phyloP scores from a whole-genome alignment of 169 alveolate species.

The Eimeria maxima region DNA sequence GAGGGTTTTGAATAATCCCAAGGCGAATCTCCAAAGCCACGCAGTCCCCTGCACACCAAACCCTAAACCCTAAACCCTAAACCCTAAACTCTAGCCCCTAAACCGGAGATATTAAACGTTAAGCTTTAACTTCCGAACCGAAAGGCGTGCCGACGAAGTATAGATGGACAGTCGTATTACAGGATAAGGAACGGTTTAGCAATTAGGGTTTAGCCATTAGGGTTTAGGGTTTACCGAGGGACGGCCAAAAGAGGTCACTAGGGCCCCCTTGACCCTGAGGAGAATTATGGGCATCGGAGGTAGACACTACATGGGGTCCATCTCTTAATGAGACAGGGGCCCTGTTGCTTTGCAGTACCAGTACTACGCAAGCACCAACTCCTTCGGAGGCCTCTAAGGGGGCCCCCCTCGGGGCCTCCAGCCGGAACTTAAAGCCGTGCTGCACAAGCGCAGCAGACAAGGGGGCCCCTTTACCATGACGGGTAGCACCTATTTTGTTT shows the following conservation, averaged over 20 bases:
- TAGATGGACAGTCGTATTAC: background rate
- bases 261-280: slow-evolving; percentile 1
- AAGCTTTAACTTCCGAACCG: background rate
- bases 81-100: background rate
- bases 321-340: slow-evolving; percentile 19
- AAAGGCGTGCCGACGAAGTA: background rate
- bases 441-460: background rate
- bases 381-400: slow-evolving; percentile 37
- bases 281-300: background rate
- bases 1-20: background rate
- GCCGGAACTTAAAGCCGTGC: slow-evolving; percentile 49
- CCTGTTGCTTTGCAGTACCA: slow-evolving; percentile 43
- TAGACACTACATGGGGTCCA: background rate
- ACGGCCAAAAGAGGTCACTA: slow-evolving; percentile 53
- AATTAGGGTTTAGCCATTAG: slow-evolving; percentile 28
- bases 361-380: slow-evolving; percentile 37
- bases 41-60: slow-evolving; percentile 53
- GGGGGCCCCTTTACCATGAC: background rate
- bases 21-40: slow-evolving; percentile 44
- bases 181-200: background rate
- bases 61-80: slow-evolving; percentile 54
- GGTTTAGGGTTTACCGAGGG: slow-evolving; percentile 45
- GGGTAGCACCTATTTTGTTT: too few species aligned
- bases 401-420: slow-evolving; percentile 7
- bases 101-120: background rate